Evolutionary conservation across 495 filamentous ascomycete species (phyloP).

Genomic region (Saxispiralis lemnorum): DNA sequence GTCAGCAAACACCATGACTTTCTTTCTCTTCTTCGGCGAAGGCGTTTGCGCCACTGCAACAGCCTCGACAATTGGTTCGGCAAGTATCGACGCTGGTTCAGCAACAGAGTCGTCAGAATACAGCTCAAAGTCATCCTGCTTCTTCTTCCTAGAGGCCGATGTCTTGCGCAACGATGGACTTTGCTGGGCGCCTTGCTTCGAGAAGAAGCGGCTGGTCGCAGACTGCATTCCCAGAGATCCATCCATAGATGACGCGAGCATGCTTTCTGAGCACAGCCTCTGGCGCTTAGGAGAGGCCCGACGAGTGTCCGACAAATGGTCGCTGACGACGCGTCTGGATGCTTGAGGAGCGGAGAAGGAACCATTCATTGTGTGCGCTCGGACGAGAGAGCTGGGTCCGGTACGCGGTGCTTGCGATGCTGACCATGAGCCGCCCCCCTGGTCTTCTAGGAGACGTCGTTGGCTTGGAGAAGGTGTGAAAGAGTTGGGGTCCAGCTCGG

Average conservation of each 20-base stretch:
- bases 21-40: conserved; percentile 19
- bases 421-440: conserved; percentile 34
- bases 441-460: conserved; percentile 38
- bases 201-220: conserved; percentile 43
- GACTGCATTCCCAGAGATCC: conserved; percentile 3
- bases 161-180: conserved; percentile 36
- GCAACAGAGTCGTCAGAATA: conserved; percentile 53
- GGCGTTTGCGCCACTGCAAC: conserved; percentile 3
- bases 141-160: conserved; percentile 31
- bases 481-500: conserved; percentile 72
- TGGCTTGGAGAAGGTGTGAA: conserved; percentile 57
- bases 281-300: conserved; percentile 36
- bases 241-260: conserved; percentile 15
- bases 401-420: conserved; percentile 20
- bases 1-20: conserved; percentile 19
- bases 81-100: conserved; percentile 35
- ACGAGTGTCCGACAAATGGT: neutral
- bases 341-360: conserved; percentile 23
- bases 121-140: conserved; percentile 36
- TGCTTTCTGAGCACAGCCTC: conserved; percentile 41
- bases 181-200: conserved; percentile 22
- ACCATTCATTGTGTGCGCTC: conserved; percentile 2
- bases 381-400: conserved; percentile 25
- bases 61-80: conserved; percentile 16
- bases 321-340: conserved; percentile 8